A percentile compares a stretch with the other conserved stretches of the same genome.
phyloP scores from a whole-genome alignment of 2,329 filamentous ascomycete genomes.

The Aureobasidium subglaciale region DNA sequence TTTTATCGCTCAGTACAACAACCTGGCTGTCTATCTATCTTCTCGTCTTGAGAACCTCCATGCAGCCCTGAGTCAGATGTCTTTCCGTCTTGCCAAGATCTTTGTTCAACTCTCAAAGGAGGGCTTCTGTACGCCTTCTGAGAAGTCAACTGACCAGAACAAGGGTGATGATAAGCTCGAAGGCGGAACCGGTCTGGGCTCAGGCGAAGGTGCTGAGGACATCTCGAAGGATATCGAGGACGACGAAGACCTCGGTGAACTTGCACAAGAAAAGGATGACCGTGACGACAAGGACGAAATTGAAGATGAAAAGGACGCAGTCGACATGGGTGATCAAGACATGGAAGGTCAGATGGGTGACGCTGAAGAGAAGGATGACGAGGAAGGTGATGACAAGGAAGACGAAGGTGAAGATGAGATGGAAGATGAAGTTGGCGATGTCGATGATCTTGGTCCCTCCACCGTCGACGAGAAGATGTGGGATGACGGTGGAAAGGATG shows the following conservation, averaged over 20 bases:
- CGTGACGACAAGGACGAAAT: conserved; percentile 51
- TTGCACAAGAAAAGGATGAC: conserved; percentile 74
- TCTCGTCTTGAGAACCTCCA: conserved; percentile 58
- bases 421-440: conserved; percentile 83
- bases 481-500: conserved; percentile 65
- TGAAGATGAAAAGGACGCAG: conserved; percentile 73
- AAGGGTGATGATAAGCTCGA: conserved; percentile 66
- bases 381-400: conserved; percentile 53
- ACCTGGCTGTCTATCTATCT: conserved; percentile 53
- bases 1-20: conserved; percentile 65
- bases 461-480: conserved; percentile 98
- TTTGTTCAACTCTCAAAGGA: conserved; percentile 74
- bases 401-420: conserved; percentile 64
- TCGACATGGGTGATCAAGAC: conserved; percentile 90
- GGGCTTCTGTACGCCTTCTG: conserved; percentile 85
- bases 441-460: conserved; percentile 81
- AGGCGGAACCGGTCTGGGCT: conserved; percentile 84
- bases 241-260: conserved; percentile 85
- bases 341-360: conserved; percentile 79
- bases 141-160: conserved; percentile 50
- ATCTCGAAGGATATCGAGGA: conserved; percentile 95
- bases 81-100: conserved; percentile 65
- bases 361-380: conserved; percentile 33
- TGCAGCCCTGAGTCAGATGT: conserved; percentile 62
- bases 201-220: conserved; percentile 91